Evolutionary conservation across 2,329 filamentous ascomycete genomes (phyloP).

Genomic region (Chrysoporthe cubensis): DNA sequence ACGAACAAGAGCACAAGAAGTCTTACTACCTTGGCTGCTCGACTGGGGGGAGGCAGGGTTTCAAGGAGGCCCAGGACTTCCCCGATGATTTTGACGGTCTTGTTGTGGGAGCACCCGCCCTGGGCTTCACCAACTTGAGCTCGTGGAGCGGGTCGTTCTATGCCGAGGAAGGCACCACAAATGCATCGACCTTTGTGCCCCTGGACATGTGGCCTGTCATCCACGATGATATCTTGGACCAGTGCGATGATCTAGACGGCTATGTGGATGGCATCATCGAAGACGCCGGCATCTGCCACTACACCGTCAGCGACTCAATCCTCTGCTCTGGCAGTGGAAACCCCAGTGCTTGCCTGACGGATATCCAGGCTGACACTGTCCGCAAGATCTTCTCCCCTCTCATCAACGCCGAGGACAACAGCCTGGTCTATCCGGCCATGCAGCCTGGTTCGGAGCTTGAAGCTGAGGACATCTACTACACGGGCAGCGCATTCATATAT

Average conservation of each 20-base stretch:
- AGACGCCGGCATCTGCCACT: conserved; percentile 48
- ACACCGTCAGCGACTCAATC: conserved; percentile 42
- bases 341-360: conserved; percentile 39
- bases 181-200: conserved; percentile 39
- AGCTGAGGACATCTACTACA: conserved; percentile 42
- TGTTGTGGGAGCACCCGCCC: conserved; percentile 53
- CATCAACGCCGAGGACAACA: conserved; percentile 42
- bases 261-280: conserved; percentile 54
- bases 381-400: conserved; percentile 21
- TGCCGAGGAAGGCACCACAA: conserved; percentile 46
- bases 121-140: conserved; percentile 54
- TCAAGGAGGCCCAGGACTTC: conserved; percentile 56
- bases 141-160: conserved; percentile 51
- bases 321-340: conserved; percentile 21
- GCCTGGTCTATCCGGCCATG: conserved; percentile 53
- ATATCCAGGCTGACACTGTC: conserved; percentile 35
- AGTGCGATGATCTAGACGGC: conserved; percentile 57
- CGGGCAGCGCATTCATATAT: conserved; percentile 46
- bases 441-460: conserved; percentile 52
- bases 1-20: conserved; percentile 45
- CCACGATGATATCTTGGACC: conserved; percentile 47
- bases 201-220: conserved; percentile 47
- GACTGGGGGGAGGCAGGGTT: conserved; percentile 61
- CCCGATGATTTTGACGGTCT: conserved; percentile 62
- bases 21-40: conserved; percentile 62